phyloP scores from a whole-genome alignment of 2,329 filamentous ascomycete genomes.

The Aspergillus sojae region DNA sequence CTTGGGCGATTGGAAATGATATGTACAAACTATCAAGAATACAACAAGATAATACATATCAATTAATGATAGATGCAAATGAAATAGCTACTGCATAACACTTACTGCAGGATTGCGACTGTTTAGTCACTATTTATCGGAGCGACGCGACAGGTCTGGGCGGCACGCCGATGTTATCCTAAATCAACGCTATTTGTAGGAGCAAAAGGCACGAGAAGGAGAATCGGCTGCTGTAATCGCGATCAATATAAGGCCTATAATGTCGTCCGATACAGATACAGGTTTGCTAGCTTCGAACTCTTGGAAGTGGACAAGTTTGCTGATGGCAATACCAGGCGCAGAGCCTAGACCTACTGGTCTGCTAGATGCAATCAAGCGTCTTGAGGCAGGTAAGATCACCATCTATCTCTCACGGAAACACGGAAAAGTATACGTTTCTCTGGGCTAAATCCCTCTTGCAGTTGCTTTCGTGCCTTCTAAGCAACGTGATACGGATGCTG shows the following conservation, averaged over 20 bases:
- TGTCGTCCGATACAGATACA: constrained; percentile 23
- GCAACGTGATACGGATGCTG: constrained; percentile 64
- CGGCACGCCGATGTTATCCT: background rate
- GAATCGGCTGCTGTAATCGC: background rate
- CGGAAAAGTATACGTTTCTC: background rate
- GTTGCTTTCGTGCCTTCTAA: constrained; percentile 60
- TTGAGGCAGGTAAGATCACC: constrained; percentile 39
- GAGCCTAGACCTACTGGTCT: constrained; percentile 27
- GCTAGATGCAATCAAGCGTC: constrained; percentile 38
- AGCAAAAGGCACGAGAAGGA: background rate
- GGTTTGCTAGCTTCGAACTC: constrained; percentile 16
- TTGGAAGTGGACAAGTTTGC: background rate
- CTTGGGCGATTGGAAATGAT: background rate
- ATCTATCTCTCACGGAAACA: background rate
- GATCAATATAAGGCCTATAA: background rate
- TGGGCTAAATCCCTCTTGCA: constrained; percentile 12
- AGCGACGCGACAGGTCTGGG: constrained; percentile 15
- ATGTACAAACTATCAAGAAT: background rate
- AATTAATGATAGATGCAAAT: background rate
- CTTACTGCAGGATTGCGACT: background rate
- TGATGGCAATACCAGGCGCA: constrained; percentile 10
- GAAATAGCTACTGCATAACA: background rate
- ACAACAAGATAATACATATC: background rate
- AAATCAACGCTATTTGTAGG: background rate
- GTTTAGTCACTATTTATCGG: background rate